Evolutionary conservation across 2,329 filamentous ascomycete species (phyloP).

Genomic region (Aspergillus quadricinctus): DNA sequence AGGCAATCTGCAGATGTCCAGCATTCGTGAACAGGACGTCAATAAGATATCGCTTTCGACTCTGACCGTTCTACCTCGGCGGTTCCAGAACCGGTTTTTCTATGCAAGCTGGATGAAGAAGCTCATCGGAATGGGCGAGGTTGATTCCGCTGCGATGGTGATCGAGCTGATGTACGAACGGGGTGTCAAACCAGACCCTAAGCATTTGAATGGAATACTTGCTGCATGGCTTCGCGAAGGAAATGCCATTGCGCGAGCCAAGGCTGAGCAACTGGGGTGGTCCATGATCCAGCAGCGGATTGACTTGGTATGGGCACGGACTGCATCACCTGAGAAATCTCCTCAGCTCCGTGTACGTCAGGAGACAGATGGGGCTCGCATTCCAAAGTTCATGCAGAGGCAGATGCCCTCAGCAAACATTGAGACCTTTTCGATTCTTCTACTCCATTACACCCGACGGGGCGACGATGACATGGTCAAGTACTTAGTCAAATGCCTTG

Average conservation of each 20-base stretch:
- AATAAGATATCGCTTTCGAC: conserved; percentile 47
- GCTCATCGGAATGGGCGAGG: conserved; percentile 67
- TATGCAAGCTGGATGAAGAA: conserved; percentile 86
- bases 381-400: conserved; percentile 39
- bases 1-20: conserved; percentile 39
- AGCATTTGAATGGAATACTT: conserved; percentile 78
- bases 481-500: conserved; percentile 59
- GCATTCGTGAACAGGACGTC: conserved; percentile 40
- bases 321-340: conserved; percentile 17
- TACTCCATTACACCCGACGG: conserved; percentile 66
- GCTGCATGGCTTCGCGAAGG: conserved; percentile 70
- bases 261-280: conserved; percentile 68
- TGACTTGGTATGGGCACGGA: conserved; percentile 52
- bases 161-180: conserved; percentile 70
- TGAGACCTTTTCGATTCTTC: conserved; percentile 73
- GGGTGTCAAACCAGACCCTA: conserved; percentile 63
- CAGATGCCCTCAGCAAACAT: conserved; percentile 59
- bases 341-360: conserved; percentile 26
- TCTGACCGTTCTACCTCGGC: conserved; percentile 49
- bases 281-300: conserved; percentile 69
- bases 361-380: conserved; percentile 16
- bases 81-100: conserved; percentile 69
- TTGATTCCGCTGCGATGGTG: conserved; percentile 68
- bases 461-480: conserved; percentile 55
- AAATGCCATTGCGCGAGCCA: conserved; percentile 49